These are phyloP conservation scores for Myriosclerotinia scirpicola DNA, from an alignment of 2,329 filamentous ascomycete genomes.

Conservation along the genomic window DNA sequence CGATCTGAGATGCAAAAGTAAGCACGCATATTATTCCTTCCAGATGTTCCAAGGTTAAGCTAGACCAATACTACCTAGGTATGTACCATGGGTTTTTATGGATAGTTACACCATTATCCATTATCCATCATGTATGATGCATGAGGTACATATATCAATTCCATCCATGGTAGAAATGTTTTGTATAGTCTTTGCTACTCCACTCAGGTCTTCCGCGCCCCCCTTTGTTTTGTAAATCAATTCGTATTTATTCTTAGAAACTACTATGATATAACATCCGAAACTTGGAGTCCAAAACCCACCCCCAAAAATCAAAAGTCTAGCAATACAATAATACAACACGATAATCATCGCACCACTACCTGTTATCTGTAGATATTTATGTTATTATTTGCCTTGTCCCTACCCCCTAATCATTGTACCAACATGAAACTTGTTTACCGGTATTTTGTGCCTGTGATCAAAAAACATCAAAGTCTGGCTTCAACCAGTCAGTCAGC, in stretches of 20 bases:
- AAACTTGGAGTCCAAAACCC: too few species aligned
- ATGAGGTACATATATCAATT: too few species aligned
- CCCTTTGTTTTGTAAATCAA: constrained; percentile 6
- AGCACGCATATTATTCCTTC: not conserved
- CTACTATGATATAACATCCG: not conserved
- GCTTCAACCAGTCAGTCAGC: not conserved
- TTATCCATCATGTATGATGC: not conserved
- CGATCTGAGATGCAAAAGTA: constrained; percentile 1
- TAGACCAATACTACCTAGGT: not conserved
- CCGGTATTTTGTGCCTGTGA: constrained; percentile 1
- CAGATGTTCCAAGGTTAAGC: not conserved
- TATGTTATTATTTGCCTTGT: not conserved
- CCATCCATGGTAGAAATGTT: too few species aligned
- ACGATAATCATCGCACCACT: not conserved
- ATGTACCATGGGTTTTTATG: not conserved
- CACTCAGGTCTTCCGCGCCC: too few species aligned
- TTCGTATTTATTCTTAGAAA: constrained; percentile 12
- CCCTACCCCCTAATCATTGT: not conserved
- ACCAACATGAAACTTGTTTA: not conserved
- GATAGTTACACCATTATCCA: not conserved
- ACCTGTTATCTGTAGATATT: not conserved
- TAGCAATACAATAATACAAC: not conserved
- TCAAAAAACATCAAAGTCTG: not conserved
- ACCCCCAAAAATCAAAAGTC: not conserved
- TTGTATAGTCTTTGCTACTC: too few species aligned